phyloP scores from a whole-genome alignment of 1,284 basidiomycete genomes.

The Agaricales sp. region DNA sequence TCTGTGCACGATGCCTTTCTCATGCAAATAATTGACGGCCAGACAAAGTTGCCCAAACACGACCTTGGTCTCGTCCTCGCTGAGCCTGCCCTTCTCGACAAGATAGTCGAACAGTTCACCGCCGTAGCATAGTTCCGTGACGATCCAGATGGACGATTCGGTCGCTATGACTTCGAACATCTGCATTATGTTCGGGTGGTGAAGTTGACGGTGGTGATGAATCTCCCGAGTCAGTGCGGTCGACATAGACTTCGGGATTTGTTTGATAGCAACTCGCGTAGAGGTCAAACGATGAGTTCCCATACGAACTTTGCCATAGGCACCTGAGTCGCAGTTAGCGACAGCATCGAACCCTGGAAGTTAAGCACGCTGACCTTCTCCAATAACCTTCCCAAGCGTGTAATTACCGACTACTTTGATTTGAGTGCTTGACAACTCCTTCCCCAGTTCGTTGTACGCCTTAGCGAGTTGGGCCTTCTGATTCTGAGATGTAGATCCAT shows the following conservation, averaged over 20 bases:
- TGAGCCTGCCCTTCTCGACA: slow-evolving; percentile 83
- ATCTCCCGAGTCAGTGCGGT: slow-evolving; percentile 92
- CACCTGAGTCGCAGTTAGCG: slow-evolving; percentile 38
- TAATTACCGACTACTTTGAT: slow-evolving; percentile 93
- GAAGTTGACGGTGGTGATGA: slow-evolving; percentile 93
- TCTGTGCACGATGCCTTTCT: slow-evolving; percentile 87
- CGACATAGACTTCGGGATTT: slow-evolving; percentile 90
- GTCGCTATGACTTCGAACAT: slow-evolving; percentile 98
- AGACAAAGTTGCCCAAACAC: slow-evolving; percentile 94
- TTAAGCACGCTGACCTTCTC: slow-evolving; percentile 64
- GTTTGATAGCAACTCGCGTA: slow-evolving; percentile 91
- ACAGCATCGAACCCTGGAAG: slow-evolving; percentile 6
- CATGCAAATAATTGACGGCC: slow-evolving; percentile 88
- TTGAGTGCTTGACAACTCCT: slow-evolving; percentile 83
- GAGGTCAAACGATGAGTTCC: slow-evolving; percentile 88
- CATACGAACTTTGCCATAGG: slow-evolving; percentile 89
- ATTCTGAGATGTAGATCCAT: slow-evolving; percentile 62
- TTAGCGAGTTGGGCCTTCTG: slow-evolving; percentile 81
- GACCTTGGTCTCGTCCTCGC: slow-evolving; percentile 74
- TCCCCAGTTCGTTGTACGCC: slow-evolving; percentile 95
- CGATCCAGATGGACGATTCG: slow-evolving; percentile 92
- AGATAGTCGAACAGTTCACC: slow-evolving; percentile 98
- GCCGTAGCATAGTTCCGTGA: slow-evolving; percentile 92
- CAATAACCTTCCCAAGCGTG: slow-evolving; percentile 90
- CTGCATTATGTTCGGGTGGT: slow-evolving; percentile 91